Conservation (phyloP, 345 rosid species). For the Eucalyptus rudis region DNA sequence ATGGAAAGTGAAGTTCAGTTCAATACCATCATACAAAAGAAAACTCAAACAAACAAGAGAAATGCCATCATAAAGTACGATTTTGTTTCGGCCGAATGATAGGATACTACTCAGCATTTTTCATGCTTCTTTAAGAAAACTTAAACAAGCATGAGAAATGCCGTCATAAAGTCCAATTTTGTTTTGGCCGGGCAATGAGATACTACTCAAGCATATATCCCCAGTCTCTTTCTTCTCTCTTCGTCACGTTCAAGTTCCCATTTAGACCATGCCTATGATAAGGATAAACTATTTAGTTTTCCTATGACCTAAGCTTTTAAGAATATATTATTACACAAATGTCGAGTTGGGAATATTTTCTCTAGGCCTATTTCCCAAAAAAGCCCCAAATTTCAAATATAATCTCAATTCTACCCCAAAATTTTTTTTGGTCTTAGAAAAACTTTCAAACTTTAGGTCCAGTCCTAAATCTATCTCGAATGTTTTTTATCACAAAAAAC, state of each 20-base stretch:
- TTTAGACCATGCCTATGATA: not conserved
- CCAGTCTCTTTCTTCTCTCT: not conserved
- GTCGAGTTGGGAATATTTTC: not conserved
- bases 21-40: not conserved
- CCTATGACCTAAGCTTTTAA: not conserved
- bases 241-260: not conserved
- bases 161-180: not conserved
- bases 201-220: not conserved
- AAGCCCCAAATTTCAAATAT: no score
- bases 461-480: no score
- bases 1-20: not conserved
- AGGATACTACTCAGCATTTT: no score
- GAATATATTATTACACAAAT: not conserved
- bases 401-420: no score
- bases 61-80: not conserved
- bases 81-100: no score
- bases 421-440: fast-evolving
- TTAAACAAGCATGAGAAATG: not conserved
- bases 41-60: not conserved
- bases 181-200: not conserved
- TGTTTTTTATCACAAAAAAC: no score
- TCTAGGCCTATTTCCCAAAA: not conserved
- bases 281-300: not conserved
- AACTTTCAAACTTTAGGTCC: fast-evolving
- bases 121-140: not conserved